These are phyloP conservation scores for Coemansia pectinata DNA, from an alignment of 192 early-diverging fungal species.

Conservation along the genomic window DNA sequence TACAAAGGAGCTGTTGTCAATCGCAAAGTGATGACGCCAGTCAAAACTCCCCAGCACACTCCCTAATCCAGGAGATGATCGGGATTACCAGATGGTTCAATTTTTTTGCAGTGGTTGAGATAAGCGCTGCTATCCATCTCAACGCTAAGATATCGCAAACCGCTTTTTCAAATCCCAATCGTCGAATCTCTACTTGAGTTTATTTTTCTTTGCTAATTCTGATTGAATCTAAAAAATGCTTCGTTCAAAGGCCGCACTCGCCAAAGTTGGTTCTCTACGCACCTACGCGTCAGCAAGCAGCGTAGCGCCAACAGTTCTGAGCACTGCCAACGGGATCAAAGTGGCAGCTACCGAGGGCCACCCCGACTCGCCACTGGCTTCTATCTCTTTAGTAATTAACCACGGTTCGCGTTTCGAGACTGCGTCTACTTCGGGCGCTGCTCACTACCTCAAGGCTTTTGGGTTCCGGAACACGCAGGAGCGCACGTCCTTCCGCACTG, in stretches of 20 bases:
- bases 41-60: background rate
- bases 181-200: background rate
- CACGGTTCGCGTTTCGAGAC: constrained; percentile 86
- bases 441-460: constrained; percentile 89
- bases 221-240: constrained; percentile 14
- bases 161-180: background rate
- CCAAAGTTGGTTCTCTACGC: constrained; percentile 23
- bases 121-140: background rate
- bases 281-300: constrained; percentile 39
- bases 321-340: constrained; percentile 49
- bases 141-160: background rate
- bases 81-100: constrained; percentile 1
- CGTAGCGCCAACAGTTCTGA: constrained; percentile 13
- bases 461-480: constrained; percentile 82
- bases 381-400: constrained; percentile 83
- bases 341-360: constrained; percentile 25
- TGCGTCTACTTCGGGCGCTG: constrained; percentile 71
- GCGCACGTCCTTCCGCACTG: constrained; percentile 81
- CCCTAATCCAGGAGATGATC: background rate
- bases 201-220: background rate
- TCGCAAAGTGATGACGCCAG: too few species aligned
- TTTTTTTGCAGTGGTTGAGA: background rate
- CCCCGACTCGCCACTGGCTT: constrained; percentile 62
- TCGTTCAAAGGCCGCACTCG: constrained; percentile 16
- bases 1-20: too few species aligned